Evolutionary conservation across 2,329 filamentous ascomycete genomes (phyloP).

Genomic region (Verticillium albo-atrum): DNA sequence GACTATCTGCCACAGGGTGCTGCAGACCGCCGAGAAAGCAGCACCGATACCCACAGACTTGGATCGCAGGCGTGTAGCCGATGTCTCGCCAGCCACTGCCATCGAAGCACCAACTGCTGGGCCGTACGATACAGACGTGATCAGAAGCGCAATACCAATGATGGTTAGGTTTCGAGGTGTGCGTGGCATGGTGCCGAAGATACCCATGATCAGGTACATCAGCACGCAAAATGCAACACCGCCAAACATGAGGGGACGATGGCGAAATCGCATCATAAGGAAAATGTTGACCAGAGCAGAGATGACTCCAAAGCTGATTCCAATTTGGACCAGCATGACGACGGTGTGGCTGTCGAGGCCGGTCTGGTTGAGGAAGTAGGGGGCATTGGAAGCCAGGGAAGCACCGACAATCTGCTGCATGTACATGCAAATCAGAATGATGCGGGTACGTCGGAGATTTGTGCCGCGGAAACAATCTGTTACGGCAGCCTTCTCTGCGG

Average conservation of each 20-base stretch:
- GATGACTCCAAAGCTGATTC: constrained; percentile 13
- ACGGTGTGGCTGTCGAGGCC: constrained; percentile 13
- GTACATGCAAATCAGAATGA: constrained; percentile 14
- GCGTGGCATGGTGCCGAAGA: constrained; percentile 11
- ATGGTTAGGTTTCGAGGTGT: constrained; percentile 9
- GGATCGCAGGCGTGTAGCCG: constrained; percentile 7
- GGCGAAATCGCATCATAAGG: constrained; percentile 15
- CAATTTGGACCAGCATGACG: constrained; percentile 14
- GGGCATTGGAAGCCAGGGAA: constrained; percentile 15
- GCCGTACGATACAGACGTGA: constrained; percentile 15
- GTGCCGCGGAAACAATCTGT: constrained; percentile 2
- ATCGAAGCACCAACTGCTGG: constrained; percentile 14
- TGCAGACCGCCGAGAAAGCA: constrained; percentile 6
- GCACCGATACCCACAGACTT: constrained; percentile 9
- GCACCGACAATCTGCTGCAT: constrained; percentile 13
- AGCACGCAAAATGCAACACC: constrained; percentile 12
- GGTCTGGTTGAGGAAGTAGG: constrained; percentile 19
- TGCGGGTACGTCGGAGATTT: constrained; percentile 13
- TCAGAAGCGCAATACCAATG: constrained; percentile 15
- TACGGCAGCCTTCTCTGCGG: not conserved
- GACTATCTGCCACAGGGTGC: constrained; percentile 14
- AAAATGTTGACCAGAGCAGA: constrained; percentile 15
- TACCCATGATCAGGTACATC: constrained; percentile 17
- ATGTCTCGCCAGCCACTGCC: constrained; percentile 10
- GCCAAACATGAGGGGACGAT: constrained; percentile 15